These are phyloP conservation scores for Globisporangium solare DNA, from an alignment of 352 stramenopile genomes.

Conservation along the genomic window DNA sequence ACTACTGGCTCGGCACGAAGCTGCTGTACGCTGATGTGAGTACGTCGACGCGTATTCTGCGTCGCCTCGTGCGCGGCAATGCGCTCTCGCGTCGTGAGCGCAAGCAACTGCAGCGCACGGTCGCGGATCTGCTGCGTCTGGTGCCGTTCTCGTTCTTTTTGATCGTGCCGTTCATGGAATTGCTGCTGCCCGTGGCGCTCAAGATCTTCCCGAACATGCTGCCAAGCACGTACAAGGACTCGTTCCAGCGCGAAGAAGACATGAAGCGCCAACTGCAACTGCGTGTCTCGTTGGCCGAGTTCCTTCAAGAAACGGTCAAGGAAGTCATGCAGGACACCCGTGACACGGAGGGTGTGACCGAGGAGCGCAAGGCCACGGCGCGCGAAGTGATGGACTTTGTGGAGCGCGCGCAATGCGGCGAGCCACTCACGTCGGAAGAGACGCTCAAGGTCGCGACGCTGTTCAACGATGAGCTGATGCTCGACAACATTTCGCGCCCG, in stretches of 20 bases:
- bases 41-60: slow-evolving; percentile 92
- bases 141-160: slow-evolving; percentile 98
- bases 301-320: slow-evolving; percentile 97
- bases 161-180: slow-evolving; percentile 98
- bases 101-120: slow-evolving; percentile 96
- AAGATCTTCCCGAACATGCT: slow-evolving; percentile 99
- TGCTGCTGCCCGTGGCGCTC: slow-evolving; percentile 95
- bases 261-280: slow-evolving; percentile 97
- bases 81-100: slow-evolving; percentile 93
- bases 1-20: slow-evolving; percentile 97
- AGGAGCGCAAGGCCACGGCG: slow-evolving; percentile 72
- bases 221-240: slow-evolving; percentile 95
- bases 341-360: slow-evolving; percentile 73
- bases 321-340: slow-evolving; percentile 81
- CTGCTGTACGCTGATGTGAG: slow-evolving; percentile 94
- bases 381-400: slow-evolving; percentile 85
- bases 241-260: slow-evolving; percentile 96
- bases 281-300: slow-evolving; percentile 94
- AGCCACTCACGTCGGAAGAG: slow-evolving; percentile 71
- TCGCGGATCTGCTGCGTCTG: slow-evolving; percentile 95
- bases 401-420: slow-evolving; percentile 69
- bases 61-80: slow-evolving; percentile 89
- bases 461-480: slow-evolving; percentile 97
- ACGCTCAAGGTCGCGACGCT: slow-evolving; percentile 89
- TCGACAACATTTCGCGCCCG: slow-evolving; percentile 97